A percentile compares a stretch with the other conserved stretches of the same genome.
Conservation (phyloP, 768 basidiomycete genomes). For the Suillus fuscotomentosus region DNA sequence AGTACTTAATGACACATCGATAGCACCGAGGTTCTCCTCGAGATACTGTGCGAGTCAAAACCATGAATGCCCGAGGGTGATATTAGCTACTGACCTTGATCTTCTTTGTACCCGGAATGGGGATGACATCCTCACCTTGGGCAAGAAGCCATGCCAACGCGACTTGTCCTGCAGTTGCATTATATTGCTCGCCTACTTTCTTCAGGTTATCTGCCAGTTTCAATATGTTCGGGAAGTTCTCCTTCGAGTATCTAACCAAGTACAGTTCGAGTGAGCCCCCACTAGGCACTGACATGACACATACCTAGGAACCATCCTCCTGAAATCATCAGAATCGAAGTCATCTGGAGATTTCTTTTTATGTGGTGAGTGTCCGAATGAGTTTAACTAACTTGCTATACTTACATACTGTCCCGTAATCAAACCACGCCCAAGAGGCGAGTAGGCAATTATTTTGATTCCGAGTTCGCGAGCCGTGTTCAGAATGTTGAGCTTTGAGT, state of each 20-base stretch:
- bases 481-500: constrained; percentile 39
- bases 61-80: neutral
- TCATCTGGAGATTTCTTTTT: constrained; percentile 33
- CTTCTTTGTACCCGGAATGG: constrained; percentile 40
- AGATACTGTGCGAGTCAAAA: constrained; percentile 33
- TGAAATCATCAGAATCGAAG: constrained; percentile 27
- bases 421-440: constrained; percentile 53
- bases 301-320: constrained; percentile 23
- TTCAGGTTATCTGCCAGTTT: constrained; percentile 34
- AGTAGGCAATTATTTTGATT: constrained; percentile 50
- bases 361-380: neutral
- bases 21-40: constrained; percentile 43
- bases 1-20: constrained; percentile 29
- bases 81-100: constrained; percentile 23
- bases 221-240: constrained; percentile 46
- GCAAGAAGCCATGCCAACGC: constrained; percentile 40
- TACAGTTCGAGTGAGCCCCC: constrained; percentile 28
- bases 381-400: neutral
- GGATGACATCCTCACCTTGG: constrained; percentile 36
- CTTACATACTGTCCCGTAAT: constrained; percentile 45
- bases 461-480: constrained; percentile 48
- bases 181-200: constrained; percentile 31
- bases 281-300: constrained; percentile 27
- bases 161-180: constrained; percentile 38
- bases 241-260: constrained; percentile 30